Evolutionary conservation across 768 basidiomycete species (phyloP).

Genomic region (Suillus subluteus): DNA sequence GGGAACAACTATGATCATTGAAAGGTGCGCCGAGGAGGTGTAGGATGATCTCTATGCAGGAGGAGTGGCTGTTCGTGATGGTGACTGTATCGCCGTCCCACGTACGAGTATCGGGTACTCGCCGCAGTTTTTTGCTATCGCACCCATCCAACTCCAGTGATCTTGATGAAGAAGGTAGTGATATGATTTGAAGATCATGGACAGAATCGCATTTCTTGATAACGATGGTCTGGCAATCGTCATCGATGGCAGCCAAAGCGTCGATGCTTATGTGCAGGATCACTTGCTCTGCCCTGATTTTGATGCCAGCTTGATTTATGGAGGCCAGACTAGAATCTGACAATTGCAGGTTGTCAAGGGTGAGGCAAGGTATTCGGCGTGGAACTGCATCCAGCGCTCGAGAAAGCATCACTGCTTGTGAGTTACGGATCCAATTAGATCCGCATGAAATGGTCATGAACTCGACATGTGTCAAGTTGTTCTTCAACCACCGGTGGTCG

Average conservation of each 20-base stretch:
- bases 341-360: neutral
- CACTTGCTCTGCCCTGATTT: neutral
- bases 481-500: neutral
- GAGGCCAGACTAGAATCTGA: neutral
- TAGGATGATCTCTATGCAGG: neutral
- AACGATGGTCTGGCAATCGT: neutral
- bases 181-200: neutral
- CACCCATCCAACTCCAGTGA: neutral
- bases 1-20: neutral
- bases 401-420: neutral
- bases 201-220: neutral
- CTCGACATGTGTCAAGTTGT: neutral
- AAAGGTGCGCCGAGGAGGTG: neutral
- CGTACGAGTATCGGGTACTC: neutral
- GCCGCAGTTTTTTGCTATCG: neutral
- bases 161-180: neutral
- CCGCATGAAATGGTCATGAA: neutral
- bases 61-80: neutral
- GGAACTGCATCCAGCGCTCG: neutral
- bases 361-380: constrained; percentile 5
- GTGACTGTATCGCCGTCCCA: constrained; percentile 4
- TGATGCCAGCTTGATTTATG: neutral
- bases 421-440: neutral
- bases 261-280: neutral
- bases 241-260: neutral